phyloP scores from a whole-genome alignment of 805 yeast genomes.

The Saccharomycopsis selenospora region DNA sequence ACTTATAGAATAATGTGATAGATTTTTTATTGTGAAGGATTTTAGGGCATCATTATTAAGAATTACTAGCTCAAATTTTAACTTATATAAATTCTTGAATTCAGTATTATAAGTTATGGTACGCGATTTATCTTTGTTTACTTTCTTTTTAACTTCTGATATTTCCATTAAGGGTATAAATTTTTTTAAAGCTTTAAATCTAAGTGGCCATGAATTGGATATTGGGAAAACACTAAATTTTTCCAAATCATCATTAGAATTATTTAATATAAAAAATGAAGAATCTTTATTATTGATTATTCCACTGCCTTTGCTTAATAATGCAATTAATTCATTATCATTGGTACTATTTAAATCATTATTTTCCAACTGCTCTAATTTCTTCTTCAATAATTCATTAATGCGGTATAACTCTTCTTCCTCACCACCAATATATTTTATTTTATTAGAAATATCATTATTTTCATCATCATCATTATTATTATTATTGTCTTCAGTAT shows the following conservation, averaged over 20 bases:
- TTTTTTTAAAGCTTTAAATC: background rate
- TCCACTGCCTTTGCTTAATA: too few relatives aligned
- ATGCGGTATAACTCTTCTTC: too few relatives aligned
- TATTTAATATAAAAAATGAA: background rate
- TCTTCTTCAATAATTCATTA: too few relatives aligned
- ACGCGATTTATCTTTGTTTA: too few relatives aligned
- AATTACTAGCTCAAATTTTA: constrained; percentile 7
- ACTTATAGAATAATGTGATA: background rate
- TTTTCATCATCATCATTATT: too few relatives aligned
- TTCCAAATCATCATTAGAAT: constrained; percentile 8
- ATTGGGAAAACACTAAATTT: constrained; percentile 14
- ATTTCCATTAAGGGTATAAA: constrained; percentile 12
- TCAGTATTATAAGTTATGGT: background rate
- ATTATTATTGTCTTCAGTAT: too few relatives aligned
- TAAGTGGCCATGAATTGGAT: constrained; percentile 4
- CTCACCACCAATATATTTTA: too few relatives aligned
- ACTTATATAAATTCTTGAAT: background rate
- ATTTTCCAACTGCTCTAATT: too few relatives aligned
- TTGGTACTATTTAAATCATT: too few relatives aligned
- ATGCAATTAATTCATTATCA: too few relatives aligned
- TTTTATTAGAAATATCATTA: too few relatives aligned
- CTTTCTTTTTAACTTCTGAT: background rate
- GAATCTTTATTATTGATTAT: background rate
- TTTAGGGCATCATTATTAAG: too few relatives aligned
- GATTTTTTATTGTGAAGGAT: constrained; percentile 2